A percentile compares a stretch with the other conserved stretches of the same genome.
Conservation (phyloP, 2,329 filamentous ascomycete genomes). For the Talaromyces sp. region DNA sequence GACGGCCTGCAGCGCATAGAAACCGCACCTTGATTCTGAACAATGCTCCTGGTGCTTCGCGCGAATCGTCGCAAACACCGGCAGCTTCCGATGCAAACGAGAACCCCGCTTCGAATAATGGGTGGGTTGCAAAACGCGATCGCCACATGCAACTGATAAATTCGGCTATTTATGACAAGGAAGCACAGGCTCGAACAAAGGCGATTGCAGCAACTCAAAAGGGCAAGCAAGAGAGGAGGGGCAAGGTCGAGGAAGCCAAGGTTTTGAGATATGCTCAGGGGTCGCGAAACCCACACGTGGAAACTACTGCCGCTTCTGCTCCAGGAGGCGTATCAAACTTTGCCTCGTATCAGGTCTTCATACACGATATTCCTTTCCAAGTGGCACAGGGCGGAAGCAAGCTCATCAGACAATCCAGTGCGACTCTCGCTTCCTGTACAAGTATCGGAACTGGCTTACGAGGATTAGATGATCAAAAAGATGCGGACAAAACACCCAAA, state of each 20-base stretch:
- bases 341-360: constrained; percentile 57
- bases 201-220: constrained; percentile 66
- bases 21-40: constrained; percentile 65
- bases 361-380: constrained; percentile 69
- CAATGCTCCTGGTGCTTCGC: constrained; percentile 21
- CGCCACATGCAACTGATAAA: constrained; percentile 82
- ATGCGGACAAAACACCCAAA: constrained; percentile 68
- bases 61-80: constrained; percentile 1
- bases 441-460: constrained; percentile 42
- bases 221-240: constrained; percentile 49
- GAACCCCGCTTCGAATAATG: constrained; percentile 20
- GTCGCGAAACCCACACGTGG: constrained; percentile 13
- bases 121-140: constrained; percentile 70
- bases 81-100: constrained; percentile 3
- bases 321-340: constrained; percentile 21
- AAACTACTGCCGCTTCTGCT: constrained; percentile 4
- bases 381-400: constrained; percentile 78
- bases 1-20: constrained; percentile 41
- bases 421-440: constrained; percentile 23
- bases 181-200: constrained; percentile 62
- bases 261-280: constrained; percentile 37
- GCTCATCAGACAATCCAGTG: constrained; percentile 69
- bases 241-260: constrained; percentile 48
- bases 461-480: constrained; percentile 51
- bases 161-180: constrained; percentile 70